phyloP scores from a whole-genome alignment of 495 filamentous ascomycete genomes.

The Penicillium odoratum region DNA sequence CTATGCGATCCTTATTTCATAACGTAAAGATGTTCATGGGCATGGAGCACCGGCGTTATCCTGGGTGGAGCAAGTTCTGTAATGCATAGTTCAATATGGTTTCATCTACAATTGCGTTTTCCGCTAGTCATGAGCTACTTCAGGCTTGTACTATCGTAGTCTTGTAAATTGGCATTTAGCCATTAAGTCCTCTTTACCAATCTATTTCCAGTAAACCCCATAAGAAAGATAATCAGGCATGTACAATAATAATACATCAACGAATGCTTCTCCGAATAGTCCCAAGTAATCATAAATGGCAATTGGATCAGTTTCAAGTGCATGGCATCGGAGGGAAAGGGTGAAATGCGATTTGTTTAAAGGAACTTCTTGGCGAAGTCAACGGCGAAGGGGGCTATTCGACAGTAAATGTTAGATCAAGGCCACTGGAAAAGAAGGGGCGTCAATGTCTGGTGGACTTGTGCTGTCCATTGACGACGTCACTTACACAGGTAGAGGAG shows the following conservation, averaged over 20 bases:
- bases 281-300: constrained; percentile 11
- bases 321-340: constrained; percentile 5
- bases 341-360: constrained; percentile 41
- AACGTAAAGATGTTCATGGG: constrained; percentile 18
- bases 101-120: constrained; percentile 8
- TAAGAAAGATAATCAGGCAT: constrained; percentile 27
- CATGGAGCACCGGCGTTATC: constrained; percentile 32
- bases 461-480: constrained; percentile 5
- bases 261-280: constrained; percentile 4
- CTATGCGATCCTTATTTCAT: constrained; percentile 13
- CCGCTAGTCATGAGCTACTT: neutral
- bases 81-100: constrained; percentile 30
- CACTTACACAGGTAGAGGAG: constrained; percentile 81
- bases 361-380: constrained; percentile 75
- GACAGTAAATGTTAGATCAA: neutral
- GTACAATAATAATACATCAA: constrained; percentile 26
- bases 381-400: constrained; percentile 75
- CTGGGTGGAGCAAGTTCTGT: constrained; percentile 19
- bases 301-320: constrained; percentile 8
- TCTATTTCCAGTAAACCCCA: constrained; percentile 21
- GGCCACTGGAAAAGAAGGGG: neutral
- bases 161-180: constrained; percentile 12
- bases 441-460: constrained; percentile 9
- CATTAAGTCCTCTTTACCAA: constrained; percentile 14
- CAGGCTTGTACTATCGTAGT: neutral